These are phyloP conservation scores for Sphaerostilbella broomeana DNA, from an alignment of 2,329 filamentous ascomycete genomes.

Conservation along the genomic window DNA sequence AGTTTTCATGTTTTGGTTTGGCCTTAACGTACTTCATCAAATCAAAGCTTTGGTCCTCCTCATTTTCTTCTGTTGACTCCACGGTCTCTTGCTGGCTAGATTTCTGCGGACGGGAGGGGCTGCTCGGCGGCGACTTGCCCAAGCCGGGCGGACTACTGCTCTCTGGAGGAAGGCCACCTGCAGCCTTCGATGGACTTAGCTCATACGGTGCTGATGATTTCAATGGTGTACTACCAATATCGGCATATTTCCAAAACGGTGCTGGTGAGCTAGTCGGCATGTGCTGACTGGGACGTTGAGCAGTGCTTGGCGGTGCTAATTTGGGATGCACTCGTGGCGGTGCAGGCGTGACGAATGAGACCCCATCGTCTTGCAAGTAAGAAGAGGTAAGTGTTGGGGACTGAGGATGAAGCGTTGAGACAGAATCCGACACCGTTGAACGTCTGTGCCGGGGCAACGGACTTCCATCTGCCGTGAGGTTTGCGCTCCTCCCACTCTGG, in stretches of 20 bases:
- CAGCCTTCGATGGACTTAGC: constrained; percentile 50
- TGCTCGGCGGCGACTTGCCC: constrained; percentile 46
- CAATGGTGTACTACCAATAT: constrained; percentile 67
- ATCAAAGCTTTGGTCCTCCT: constrained; percentile 51
- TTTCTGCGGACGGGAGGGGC: constrained; percentile 41
- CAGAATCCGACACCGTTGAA: constrained; percentile 36
- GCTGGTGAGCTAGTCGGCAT: constrained; percentile 82
- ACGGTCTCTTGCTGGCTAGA: constrained; percentile 21
- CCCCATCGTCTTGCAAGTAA: constrained; percentile 53
- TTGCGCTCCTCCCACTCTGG: constrained; percentile 29
- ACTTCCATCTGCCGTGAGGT: constrained; percentile 50
- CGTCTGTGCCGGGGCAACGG: constrained; percentile 54
- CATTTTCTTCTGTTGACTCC: constrained; percentile 26
- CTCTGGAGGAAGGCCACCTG: constrained; percentile 35
- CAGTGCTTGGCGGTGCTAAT: constrained; percentile 72
- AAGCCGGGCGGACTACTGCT: constrained; percentile 53
- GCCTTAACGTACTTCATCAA: constrained; percentile 47
- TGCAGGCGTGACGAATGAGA: constrained; percentile 63
- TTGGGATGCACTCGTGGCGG: constrained; percentile 67
- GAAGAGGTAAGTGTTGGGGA: constrained; percentile 58
- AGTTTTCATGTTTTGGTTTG: no score
- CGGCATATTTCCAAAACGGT: constrained; percentile 82
- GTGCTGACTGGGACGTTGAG: constrained; percentile 74
- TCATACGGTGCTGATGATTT: constrained; percentile 45
- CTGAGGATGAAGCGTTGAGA: constrained; percentile 46